Evolutionary conservation across 1,284 basidiomycete genomes (phyloP), one percentile per base, ranked within the genome.

Genomic region (Naganishia albida): DNA sequence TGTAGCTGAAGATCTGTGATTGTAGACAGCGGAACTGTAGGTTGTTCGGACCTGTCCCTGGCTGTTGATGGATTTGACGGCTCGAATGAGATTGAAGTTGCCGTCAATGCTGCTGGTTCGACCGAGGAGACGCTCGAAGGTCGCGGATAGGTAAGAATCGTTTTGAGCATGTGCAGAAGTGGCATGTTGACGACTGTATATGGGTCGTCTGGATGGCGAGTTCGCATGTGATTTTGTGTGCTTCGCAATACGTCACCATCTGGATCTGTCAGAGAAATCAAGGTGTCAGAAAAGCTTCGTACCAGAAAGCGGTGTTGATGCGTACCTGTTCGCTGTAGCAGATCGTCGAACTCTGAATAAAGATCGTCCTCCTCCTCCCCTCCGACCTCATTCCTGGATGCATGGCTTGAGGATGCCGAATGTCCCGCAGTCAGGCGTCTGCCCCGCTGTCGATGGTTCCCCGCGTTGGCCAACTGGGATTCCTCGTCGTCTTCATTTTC

Each of bases 151-250:
- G 60, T 46, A 1, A 53, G 20, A 18, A 63, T 52, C 8, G 60
- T 63, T 23, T 44, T 63, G 10, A 63, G 26, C 49, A 63, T 52
- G 26, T 46, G 42, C 12, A 52, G 23, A 20, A 63, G 30, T 12
- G 60, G 60, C 3, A 63, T 63, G 30, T 63, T 26, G 26, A 63
- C 60, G 42, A 63, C 44, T 10, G 57, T 60, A 40, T 60, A 60
- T 50, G 57, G 30, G 13, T 40, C 57, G 34, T 50, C 57, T 38
- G 38, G 28, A 39, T 40, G 34, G 23, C 46, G 48, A 26, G 46
- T 16, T 2, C 57, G 57, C 3, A 50, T 18, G 34, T 28, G 43
- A 7, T 50, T 13, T 12, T 26, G 39, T 8, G 34, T 50, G 10
- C n/a, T 38, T 1, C 46, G 30, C n/a, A 26, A 34, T 12, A 60